Percentiles rank a stretch among this genome's conserved stretches.
These are phyloP conservation scores for Leccinum sublutescens DNA, from an alignment of 768 basidiomycete species.

Conservation along the genomic window DNA sequence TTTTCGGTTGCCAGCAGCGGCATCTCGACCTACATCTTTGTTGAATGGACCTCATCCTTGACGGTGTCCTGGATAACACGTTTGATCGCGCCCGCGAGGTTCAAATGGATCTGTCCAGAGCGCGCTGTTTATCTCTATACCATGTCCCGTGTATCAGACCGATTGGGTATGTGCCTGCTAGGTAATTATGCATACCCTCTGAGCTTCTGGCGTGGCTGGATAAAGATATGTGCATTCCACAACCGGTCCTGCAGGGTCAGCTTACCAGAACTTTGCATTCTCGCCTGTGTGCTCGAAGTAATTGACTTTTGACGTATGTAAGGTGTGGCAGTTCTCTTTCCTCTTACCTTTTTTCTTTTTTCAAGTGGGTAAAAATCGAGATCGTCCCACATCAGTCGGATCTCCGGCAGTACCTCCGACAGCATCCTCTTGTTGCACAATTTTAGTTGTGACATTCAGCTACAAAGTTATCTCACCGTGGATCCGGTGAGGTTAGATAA, in stretches of 20 bases:
- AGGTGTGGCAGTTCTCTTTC: not conserved
- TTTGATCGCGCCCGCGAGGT: slow-evolving; percentile 15
- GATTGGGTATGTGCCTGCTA: slow-evolving; percentile 6
- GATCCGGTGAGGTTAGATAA: slow-evolving; percentile 6
- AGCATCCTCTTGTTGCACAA: slow-evolving; percentile 15
- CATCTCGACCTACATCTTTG: slow-evolving; percentile 12
- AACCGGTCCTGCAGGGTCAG: slow-evolving; percentile 9
- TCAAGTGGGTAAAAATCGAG: not conserved
- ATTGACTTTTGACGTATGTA: slow-evolving; percentile 1
- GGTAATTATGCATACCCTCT: slow-evolving; percentile 1
- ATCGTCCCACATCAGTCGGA: not conserved
- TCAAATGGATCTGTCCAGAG: slow-evolving; percentile 19
- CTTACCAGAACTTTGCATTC: slow-evolving; percentile 10
- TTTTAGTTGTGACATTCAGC: slow-evolving; percentile 20
- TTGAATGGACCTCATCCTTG: slow-evolving; percentile 4
- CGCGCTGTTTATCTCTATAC: slow-evolving; percentile 20
- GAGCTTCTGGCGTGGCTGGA: slow-evolving; percentile 1
- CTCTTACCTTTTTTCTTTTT: not conserved
- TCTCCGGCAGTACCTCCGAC: not conserved
- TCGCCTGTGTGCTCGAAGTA: not conserved
- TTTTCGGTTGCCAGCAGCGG: slow-evolving; percentile 11
- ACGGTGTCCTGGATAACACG: slow-evolving; percentile 13
- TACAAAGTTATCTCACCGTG: slow-evolving; percentile 8
- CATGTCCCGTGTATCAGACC: slow-evolving; percentile 1
- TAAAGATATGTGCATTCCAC: slow-evolving; percentile 6